Conservation (phyloP, 805 yeast species). For the Nakazawaea ishiwadae region DNA sequence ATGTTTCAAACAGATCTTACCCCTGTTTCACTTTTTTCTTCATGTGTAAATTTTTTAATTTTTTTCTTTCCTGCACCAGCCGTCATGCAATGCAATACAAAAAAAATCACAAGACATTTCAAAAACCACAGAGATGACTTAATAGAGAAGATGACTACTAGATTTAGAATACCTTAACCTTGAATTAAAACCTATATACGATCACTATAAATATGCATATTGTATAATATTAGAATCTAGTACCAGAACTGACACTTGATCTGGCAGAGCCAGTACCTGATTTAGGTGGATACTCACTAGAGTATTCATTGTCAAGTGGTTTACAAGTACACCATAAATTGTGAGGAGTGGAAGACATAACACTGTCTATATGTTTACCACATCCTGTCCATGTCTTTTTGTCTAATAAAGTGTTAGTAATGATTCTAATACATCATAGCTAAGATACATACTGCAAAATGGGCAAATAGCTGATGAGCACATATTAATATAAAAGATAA, state of each 20-base stretch:
- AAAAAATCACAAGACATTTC: too few relatives aligned
- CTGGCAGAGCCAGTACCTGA: slow-evolving; percentile 60
- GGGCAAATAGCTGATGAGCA: slow-evolving; percentile 33
- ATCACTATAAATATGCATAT: too few relatives aligned
- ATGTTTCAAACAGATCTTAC: not conserved
- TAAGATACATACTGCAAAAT: slow-evolving; percentile 25
- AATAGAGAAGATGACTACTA: too few relatives aligned
- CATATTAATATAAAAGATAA: slow-evolving; percentile 18
- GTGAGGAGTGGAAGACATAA: slow-evolving; percentile 48
- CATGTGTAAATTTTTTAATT: too few relatives aligned
- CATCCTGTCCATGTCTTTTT: slow-evolving; percentile 65
- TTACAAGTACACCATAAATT: slow-evolving; percentile 47
- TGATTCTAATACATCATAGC: too few relatives aligned
- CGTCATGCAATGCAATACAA: too few relatives aligned
- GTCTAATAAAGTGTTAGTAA: slow-evolving; percentile 19
- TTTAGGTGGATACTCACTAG: slow-evolving; percentile 49
- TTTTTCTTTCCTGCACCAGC: too few relatives aligned
- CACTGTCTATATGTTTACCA: slow-evolving; percentile 47
- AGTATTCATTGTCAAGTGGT: slow-evolving; percentile 33
- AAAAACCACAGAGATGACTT: too few relatives aligned
- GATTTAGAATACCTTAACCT: too few relatives aligned
- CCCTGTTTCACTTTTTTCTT: too few relatives aligned
- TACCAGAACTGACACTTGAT: slow-evolving; percentile 25
- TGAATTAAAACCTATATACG: too few relatives aligned
- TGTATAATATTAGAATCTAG: too few relatives aligned